These are phyloP conservation scores for Kwoniella bestiolae DNA, from an alignment of 768 basidiomycete genomes.

Conservation along the genomic window DNA sequence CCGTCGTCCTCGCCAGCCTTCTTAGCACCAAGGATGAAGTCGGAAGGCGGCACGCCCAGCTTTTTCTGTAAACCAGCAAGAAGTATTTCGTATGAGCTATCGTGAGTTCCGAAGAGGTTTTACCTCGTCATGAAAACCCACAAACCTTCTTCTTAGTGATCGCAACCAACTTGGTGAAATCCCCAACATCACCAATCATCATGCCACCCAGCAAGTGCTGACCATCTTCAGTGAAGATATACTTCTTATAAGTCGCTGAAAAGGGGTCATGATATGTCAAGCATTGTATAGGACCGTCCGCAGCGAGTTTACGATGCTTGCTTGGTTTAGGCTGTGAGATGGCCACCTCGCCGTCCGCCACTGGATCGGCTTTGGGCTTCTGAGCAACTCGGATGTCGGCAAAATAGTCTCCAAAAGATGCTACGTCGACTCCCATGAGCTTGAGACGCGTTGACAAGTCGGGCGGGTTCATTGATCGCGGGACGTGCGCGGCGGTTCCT, in stretches of 20 bases:
- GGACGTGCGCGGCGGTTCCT: conserved; percentile 58
- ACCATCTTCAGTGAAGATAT: conserved; percentile 73
- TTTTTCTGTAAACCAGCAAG: conserved; percentile 67
- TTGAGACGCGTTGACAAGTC: conserved; percentile 75
- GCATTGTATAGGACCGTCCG: conserved; percentile 63
- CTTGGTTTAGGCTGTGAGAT: conserved; percentile 28
- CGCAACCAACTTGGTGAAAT: conserved; percentile 72
- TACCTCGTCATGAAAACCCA: no score
- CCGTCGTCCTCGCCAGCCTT: conserved; percentile 66
- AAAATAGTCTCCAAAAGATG: conserved; percentile 67
- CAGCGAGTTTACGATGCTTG: conserved; percentile 36
- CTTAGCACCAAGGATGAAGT: conserved; percentile 68
- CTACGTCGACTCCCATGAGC: conserved; percentile 66
- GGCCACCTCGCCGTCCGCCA: conserved; percentile 27
- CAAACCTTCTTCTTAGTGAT: conserved; percentile 70
- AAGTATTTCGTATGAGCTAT: neutral
- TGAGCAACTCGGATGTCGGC: conserved; percentile 61
- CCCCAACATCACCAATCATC: conserved; percentile 75
- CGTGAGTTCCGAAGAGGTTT: no score
- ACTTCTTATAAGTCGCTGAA: conserved; percentile 73
- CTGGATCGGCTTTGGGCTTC: conserved; percentile 29
- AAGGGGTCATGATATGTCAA: conserved; percentile 75
- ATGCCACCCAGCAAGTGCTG: conserved; percentile 75
- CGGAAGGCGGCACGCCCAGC: conserved; percentile 67
- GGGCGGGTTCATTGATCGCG: conserved; percentile 65